Conservation (phyloP, 768 basidiomycete genomes). For the Hortiboletus campestris region DNA sequence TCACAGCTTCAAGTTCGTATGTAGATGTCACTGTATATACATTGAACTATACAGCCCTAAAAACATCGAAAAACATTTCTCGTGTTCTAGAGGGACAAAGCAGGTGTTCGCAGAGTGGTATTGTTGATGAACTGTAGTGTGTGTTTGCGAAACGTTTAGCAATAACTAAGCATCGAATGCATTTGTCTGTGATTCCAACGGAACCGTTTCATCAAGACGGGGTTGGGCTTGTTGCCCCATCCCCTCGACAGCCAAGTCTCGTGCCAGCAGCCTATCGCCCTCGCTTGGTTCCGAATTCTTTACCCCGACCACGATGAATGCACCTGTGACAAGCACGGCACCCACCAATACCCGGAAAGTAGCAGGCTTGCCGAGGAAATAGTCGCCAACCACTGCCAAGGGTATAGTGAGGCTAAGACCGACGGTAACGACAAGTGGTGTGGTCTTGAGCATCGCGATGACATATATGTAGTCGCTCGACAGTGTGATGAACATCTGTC, state of each 20-base stretch:
- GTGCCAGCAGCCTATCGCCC: constrained; percentile 2
- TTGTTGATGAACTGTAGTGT: neutral
- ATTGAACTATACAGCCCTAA: no score
- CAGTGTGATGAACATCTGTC: constrained; percentile 79
- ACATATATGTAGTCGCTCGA: constrained; percentile 86
- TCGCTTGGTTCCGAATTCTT: constrained; percentile 48
- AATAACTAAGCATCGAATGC: neutral
- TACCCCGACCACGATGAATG: constrained; percentile 74
- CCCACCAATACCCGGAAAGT: constrained; percentile 65
- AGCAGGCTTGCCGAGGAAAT: constrained; percentile 57
- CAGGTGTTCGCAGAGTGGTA: neutral
- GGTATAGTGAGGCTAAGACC: constrained; percentile 94
- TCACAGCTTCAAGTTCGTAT: no score
- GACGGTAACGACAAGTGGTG: constrained; percentile 88
- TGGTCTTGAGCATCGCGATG: constrained; percentile 94
- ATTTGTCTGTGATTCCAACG: constrained; percentile 6
- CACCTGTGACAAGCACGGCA: constrained; percentile 69
- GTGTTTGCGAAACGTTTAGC: neutral
- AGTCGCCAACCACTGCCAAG: constrained; percentile 82
- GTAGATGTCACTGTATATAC: no score
- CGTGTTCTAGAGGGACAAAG: neutral
- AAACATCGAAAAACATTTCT: neutral
- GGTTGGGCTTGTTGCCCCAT: neutral
- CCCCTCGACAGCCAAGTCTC: constrained; percentile 1
- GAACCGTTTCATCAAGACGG: constrained; percentile 6